Evolutionary conservation across 768 basidiomycete genomes (phyloP).

Genomic region (Trametopsis cervina): DNA sequence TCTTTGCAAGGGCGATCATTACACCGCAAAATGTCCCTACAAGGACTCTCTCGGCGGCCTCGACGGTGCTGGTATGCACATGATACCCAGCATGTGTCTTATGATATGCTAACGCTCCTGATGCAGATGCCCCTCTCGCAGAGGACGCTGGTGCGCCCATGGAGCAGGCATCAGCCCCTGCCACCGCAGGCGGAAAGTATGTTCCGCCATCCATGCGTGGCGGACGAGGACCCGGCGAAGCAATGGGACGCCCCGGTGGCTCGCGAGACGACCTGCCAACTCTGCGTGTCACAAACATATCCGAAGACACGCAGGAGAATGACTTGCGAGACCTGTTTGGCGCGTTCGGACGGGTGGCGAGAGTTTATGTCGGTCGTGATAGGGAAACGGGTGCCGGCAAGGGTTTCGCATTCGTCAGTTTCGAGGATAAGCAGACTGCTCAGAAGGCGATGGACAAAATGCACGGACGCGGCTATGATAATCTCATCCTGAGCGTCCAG

Average conservation of each 20-base stretch:
- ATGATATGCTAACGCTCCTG: too few species aligned
- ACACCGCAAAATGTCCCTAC: constrained; percentile 97
- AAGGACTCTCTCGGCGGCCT: constrained; percentile 86
- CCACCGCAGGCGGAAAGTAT: constrained; percentile 66
- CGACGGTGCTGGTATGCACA: constrained; percentile 47
- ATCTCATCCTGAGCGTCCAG: constrained; percentile 68
- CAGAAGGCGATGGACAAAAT: constrained; percentile 90
- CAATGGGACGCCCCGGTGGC: constrained; percentile 56
- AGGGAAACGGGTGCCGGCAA: constrained; percentile 92
- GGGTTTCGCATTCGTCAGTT: constrained; percentile 96
- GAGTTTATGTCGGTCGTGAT: constrained; percentile 94
- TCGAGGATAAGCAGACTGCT: constrained; percentile 73
- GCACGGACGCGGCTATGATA: constrained; percentile 89
- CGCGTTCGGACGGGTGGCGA: constrained; percentile 73
- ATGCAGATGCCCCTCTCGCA: constrained; percentile 32
- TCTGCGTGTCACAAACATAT: constrained; percentile 93
- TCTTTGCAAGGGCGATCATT: constrained; percentile 94
- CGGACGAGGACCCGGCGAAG: constrained; percentile 65
- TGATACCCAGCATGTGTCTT: background rate
- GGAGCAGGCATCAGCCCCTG: constrained; percentile 26
- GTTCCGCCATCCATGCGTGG: constrained; percentile 90
- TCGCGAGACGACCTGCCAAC: constrained; percentile 91
- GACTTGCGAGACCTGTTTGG: constrained; percentile 91
- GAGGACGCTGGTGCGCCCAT: constrained; percentile 28
- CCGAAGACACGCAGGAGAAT: constrained; percentile 90